Conservation (phyloP, 495 filamentous ascomycete species). For the Daldinia caldariorum region DNA sequence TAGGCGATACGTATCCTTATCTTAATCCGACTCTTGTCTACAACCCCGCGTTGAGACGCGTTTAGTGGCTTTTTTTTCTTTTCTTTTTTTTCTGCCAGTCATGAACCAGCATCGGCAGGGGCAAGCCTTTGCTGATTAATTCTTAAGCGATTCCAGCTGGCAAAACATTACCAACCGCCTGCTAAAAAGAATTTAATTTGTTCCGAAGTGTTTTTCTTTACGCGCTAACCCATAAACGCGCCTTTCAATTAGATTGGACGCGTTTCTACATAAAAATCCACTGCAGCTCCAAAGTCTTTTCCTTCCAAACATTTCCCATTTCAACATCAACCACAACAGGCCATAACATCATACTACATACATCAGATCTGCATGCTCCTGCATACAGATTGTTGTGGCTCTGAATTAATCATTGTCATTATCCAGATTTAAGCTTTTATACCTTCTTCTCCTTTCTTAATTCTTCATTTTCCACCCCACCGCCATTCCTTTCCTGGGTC, state of each 20-base stretch:
- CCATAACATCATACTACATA: constrained; percentile 28
- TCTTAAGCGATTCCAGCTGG: constrained; percentile 33
- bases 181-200: constrained; percentile 35
- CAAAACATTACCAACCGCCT: constrained; percentile 4
- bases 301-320: constrained; percentile 34
- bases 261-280: constrained; percentile 47
- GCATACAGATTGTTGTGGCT: constrained; percentile 31
- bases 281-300: constrained; percentile 25
- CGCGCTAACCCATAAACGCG: constrained; percentile 40
- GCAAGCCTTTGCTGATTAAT: constrained; percentile 38
- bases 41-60: constrained; percentile 40
- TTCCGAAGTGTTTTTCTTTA: constrained; percentile 37
- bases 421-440: constrained; percentile 5
- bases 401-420: constrained; percentile 19
- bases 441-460: constrained; percentile 1
- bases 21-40: constrained; percentile 6
- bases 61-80: constrained; percentile 41
- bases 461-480: constrained; percentile 14
- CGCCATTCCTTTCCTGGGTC: constrained; percentile 25
- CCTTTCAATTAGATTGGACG: constrained; percentile 25
- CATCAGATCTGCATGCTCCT: constrained; percentile 25
- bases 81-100: constrained; percentile 4
- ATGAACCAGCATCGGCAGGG: constrained; percentile 15
- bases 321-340: constrained; percentile 41
- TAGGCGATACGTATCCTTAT: constrained; percentile 3